phyloP scores from a whole-genome alignment of 352 stramenopile species.

The Globisporangium nagaii region DNA sequence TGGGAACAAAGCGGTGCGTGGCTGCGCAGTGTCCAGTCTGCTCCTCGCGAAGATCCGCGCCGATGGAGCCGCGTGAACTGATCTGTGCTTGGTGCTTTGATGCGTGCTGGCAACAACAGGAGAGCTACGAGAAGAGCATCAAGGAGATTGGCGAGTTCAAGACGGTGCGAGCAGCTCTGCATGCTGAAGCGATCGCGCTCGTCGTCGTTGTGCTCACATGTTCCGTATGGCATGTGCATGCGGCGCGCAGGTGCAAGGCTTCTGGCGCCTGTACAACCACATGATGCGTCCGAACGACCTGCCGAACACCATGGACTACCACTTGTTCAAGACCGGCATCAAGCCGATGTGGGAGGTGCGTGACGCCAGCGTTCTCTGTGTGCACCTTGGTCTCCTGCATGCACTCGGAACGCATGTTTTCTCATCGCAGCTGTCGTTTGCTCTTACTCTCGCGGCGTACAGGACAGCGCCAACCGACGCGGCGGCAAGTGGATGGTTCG shows the following conservation, averaged over 20 bases:
- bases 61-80: too few relatives aligned
- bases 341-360: conserved; percentile 91
- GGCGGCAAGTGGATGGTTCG: conserved; percentile 93
- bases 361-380: too few relatives aligned
- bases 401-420: too few relatives aligned
- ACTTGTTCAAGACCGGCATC: conserved; percentile 92
- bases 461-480: conserved; percentile 84
- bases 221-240: too few relatives aligned
- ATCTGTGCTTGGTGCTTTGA: too few relatives aligned
- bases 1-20: conserved; percentile 66
- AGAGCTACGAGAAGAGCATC: conserved; percentile 94
- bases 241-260: conserved; percentile 88
- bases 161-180: conserved; percentile 51
- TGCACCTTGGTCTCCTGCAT: not conserved
- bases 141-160: conserved; percentile 92
- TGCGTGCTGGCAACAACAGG: conserved; percentile 29
- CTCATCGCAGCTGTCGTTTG: not conserved
- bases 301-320: conserved; percentile 88
- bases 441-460: not conserved
- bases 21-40: not conserved
- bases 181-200: not conserved
- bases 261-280: conserved; percentile 93
- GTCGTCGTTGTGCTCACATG: not conserved
- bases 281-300: conserved; percentile 89
- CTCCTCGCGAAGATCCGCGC: too few relatives aligned